Evolutionary conservation across 441 rosid genomes (phyloP).

Genomic region (Raphanus hybrid): DNA sequence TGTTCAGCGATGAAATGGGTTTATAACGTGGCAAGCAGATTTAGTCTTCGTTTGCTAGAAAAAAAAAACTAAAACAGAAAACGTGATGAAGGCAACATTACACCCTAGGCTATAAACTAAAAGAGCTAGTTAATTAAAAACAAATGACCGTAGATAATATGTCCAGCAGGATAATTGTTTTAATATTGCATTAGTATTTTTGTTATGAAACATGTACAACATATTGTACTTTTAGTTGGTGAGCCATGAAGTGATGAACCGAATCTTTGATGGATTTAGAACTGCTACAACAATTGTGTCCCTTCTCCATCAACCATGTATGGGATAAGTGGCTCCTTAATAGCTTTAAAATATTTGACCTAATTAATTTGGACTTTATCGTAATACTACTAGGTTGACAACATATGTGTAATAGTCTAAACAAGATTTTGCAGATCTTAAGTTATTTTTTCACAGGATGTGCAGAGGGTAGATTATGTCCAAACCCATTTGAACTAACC

Average conservation of each 20-base stretch:
- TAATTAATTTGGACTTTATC: slow-evolving; percentile 10
- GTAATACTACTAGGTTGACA: not conserved
- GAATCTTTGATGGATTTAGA: slow-evolving; percentile 22
- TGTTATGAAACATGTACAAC: slow-evolving; percentile 4
- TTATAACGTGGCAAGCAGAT: slow-evolving; percentile 42
- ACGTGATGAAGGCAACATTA: slow-evolving; percentile 44
- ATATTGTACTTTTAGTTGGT: slow-evolving; percentile 12
- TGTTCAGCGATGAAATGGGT: slow-evolving; percentile 18
- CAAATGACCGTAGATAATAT: not conserved
- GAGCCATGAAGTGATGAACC: slow-evolving; percentile 8
- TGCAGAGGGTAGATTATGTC: no score
- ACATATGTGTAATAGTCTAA: not conserved
- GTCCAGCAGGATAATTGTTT: slow-evolving; percentile 30
- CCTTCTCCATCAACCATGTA: not conserved
- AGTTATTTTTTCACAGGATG: not conserved
- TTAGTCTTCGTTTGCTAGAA: slow-evolving; percentile 7
- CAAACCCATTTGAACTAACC: no score
- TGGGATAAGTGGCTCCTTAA: slow-evolving; percentile 23
- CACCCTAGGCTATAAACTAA: slow-evolving; percentile 18
- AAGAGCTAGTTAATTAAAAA: slow-evolving; percentile 10
- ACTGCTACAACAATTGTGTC: not conserved
- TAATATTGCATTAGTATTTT: slow-evolving; percentile 9
- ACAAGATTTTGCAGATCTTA: slow-evolving; percentile 2
- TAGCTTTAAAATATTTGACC: slow-evolving; percentile 16
- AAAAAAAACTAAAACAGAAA: slow-evolving; percentile 18